Evolutionary conservation across 2,329 filamentous ascomycete species (phyloP).

Genomic region (Aspergillus clavatus): DNA sequence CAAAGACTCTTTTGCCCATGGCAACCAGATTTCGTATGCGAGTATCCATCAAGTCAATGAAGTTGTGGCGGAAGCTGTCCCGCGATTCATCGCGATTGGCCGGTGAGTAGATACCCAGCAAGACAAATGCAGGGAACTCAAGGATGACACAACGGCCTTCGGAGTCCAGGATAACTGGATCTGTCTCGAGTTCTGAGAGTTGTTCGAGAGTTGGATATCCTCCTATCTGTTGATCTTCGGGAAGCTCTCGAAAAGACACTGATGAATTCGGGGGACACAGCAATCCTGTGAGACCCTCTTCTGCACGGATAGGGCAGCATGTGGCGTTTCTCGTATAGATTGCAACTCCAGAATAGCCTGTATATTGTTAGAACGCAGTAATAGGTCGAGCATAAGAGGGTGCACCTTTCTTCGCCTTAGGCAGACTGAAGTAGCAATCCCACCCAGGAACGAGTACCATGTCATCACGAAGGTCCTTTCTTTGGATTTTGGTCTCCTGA

Average conservation of each 20-base stretch:
- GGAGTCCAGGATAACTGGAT: constrained; percentile 71
- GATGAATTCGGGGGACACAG: constrained; percentile 68
- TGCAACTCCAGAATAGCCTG: constrained; percentile 91
- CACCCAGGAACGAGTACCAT: constrained; percentile 94
- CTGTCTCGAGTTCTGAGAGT: constrained; percentile 56
- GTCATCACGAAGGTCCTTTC: constrained; percentile 85
- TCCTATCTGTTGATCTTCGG: constrained; percentile 71
- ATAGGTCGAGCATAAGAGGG: background rate
- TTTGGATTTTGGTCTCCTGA: constrained; percentile 94
- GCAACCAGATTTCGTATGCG: constrained; percentile 77
- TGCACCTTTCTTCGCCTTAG: constrained; percentile 87
- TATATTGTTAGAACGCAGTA: constrained; percentile 8
- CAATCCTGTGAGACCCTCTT: constrained; percentile 87
- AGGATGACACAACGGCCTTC: constrained; percentile 88
- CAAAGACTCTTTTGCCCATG: constrained; percentile 76
- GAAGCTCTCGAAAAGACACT: constrained; percentile 68
- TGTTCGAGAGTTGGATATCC: constrained; percentile 75
- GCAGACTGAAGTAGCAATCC: constrained; percentile 94
- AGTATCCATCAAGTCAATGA: constrained; percentile 72
- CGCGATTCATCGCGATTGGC: constrained; percentile 81
- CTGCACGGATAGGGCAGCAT: constrained; percentile 81
- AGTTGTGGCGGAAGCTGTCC: constrained; percentile 75
- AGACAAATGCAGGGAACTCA: constrained; percentile 90
- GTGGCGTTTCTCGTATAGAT: constrained; percentile 87
- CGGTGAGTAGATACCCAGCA: constrained; percentile 88